phyloP scores from a whole-genome alignment of 2,329 filamentous ascomycete species.

The Helicocarpus griseus region DNA sequence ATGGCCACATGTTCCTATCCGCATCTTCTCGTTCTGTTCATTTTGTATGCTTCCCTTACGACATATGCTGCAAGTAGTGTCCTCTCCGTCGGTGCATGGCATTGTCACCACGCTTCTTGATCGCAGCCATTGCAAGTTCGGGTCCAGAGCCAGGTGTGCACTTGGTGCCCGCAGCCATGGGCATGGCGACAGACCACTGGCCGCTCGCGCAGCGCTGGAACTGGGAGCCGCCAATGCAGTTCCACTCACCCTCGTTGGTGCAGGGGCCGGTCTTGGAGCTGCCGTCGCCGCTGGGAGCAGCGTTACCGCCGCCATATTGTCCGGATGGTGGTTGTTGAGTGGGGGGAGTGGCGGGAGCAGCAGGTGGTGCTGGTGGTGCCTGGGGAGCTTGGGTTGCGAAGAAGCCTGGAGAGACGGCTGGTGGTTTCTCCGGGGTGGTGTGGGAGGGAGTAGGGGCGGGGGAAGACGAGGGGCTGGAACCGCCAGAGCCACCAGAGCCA shows the following conservation, averaged over 20 bases:
- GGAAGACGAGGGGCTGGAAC: conserved; percentile 10
- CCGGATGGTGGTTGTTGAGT: conserved; percentile 4
- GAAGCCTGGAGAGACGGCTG: background rate
- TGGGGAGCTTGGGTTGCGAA: conserved; percentile 2
- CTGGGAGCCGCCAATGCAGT: conserved; percentile 45
- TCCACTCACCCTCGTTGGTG: conserved; percentile 47
- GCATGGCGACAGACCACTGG: conserved; percentile 41
- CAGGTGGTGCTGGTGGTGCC: conserved; percentile 14
- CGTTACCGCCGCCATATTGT: background rate
- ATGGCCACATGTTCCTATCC: too few species aligned
- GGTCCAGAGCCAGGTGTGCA: conserved; percentile 35
- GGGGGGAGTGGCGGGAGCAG: conserved; percentile 3
- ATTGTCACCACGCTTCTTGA: conserved; percentile 18
- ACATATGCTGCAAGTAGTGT: conserved; percentile 5
- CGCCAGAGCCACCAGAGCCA: too few species aligned
- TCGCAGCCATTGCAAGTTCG: conserved; percentile 18
- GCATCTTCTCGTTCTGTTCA: background rate
- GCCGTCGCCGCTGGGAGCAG: conserved; percentile 6
- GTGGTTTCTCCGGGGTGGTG: background rate
- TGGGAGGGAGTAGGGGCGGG: background rate
- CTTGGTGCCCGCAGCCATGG: conserved; percentile 45
- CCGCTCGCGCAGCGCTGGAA: conserved; percentile 57
- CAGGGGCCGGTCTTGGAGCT: conserved; percentile 26
- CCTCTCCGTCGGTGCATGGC: conserved; percentile 23
- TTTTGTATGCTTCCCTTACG: background rate